Percentiles rank a stretch among this genome's conserved stretches.
Conservation (phyloP, 78 protist species). For the Dictyostelium capitatum region DNA sequence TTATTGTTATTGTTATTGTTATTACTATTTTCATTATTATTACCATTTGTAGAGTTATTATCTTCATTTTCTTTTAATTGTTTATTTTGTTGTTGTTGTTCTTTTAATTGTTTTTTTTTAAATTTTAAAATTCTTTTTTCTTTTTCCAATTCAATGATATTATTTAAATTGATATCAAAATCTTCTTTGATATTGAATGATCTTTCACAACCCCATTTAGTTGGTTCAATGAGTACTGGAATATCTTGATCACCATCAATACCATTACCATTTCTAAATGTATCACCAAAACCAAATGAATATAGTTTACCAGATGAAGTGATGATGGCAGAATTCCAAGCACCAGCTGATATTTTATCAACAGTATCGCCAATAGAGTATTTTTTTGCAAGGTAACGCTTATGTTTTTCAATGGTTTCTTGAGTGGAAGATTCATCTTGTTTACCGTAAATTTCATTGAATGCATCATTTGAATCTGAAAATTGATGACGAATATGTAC, state of each 20-base stretch:
- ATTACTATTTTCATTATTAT: neutral
- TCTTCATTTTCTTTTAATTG: neutral
- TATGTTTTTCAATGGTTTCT: neutral
- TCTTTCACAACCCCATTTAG: slow-evolving; percentile 43
- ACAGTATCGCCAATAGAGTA: slow-evolving; percentile 42
- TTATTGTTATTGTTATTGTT: neutral
- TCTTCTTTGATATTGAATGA: neutral
- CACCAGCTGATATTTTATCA: slow-evolving; percentile 57
- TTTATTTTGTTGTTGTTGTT: slow-evolving; percentile 15
- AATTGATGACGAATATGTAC: slow-evolving; percentile 35
- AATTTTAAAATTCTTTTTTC: slow-evolving; percentile 9
- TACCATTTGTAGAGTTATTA: neutral
- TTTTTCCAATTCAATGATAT: slow-evolving; percentile 1
- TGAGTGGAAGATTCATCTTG: neutral
- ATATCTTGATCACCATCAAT: slow-evolving; percentile 50
- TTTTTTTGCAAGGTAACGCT: neutral
- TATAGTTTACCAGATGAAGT: slow-evolving; percentile 55
- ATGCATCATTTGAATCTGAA: slow-evolving; percentile 6
- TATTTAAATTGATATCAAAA: neutral
- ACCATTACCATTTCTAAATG: slow-evolving; percentile 40
- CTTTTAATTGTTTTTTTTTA: slow-evolving; percentile 30
- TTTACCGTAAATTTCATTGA: slow-evolving; percentile 24
- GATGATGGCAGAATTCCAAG: slow-evolving; percentile 66
- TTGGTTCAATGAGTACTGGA: neutral
- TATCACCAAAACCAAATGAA: slow-evolving; percentile 77